Conservation (phyloP, 2,329 filamentous ascomycete species). For the Phyllosticta citribraziliensis region DNA sequence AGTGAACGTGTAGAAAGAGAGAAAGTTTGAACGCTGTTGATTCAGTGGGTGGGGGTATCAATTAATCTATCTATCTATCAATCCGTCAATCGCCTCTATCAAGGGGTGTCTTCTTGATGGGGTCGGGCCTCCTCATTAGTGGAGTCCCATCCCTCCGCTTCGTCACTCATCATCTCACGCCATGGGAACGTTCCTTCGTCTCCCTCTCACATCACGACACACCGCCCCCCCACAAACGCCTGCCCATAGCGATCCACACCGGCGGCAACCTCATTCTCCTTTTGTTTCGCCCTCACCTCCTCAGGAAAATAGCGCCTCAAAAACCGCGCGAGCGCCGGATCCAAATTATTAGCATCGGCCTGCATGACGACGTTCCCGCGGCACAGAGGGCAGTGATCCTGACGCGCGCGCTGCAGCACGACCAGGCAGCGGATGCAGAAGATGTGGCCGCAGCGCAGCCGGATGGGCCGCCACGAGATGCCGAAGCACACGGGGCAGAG, state of each 20-base stretch:
- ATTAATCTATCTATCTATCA: too few species aligned
- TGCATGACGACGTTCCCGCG: slow-evolving; percentile 60
- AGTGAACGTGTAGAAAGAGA: too few species aligned
- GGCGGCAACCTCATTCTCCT: slow-evolving; percentile 65
- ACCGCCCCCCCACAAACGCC: slow-evolving; percentile 47
- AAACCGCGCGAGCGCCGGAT: slow-evolving; percentile 57
- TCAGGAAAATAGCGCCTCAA: slow-evolving; percentile 69
- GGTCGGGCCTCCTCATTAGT: too few species aligned
- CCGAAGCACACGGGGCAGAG: slow-evolving; percentile 70
- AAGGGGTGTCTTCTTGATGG: too few species aligned
- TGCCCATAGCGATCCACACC: slow-evolving; percentile 63
- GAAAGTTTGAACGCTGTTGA: too few species aligned
- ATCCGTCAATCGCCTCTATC: too few species aligned
- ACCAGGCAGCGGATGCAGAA: slow-evolving; percentile 81
- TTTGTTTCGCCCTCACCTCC: slow-evolving; percentile 51
- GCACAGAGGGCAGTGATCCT: slow-evolving; percentile 66
- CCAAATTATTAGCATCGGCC: slow-evolving; percentile 55
- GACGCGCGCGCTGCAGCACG: slow-evolving; percentile 61
- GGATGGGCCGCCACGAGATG: slow-evolving; percentile 74
- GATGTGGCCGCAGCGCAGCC: slow-evolving; percentile 62
- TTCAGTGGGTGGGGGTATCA: too few species aligned
- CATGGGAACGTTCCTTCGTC: not conserved
- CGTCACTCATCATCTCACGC: too few species aligned
- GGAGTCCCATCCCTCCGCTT: too few species aligned
- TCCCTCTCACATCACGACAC: slow-evolving; percentile 47